Evolutionary conservation across 139 green algal genomes (phyloP), one percentile per base, ranked within the genome.

Genomic region (Mychonastes homosphaera): DNA sequence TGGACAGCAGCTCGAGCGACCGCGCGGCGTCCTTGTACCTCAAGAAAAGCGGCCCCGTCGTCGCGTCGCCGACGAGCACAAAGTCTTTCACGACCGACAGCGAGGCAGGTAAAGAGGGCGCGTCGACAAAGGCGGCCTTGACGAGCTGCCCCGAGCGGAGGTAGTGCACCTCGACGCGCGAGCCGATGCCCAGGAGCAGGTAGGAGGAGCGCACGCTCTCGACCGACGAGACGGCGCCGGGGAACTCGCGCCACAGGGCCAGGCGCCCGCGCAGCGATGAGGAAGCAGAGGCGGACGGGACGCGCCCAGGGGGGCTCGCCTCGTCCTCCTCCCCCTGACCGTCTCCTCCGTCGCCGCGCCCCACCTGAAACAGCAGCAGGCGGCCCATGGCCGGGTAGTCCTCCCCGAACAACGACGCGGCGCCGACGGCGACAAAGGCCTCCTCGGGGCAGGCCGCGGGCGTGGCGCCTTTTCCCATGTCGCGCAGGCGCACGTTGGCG

Each of bases 361-460:
- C 33, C 5, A 90, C 50, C 39, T 59, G n/a, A 58, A 87, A 90
- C 48, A 95, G 69, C 50, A 91, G 61, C 26, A 95, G 62, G 1
- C 88, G 66, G 12, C 88, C 88, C 27, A 75, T 66, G 53, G 73
- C 81, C 9, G 88, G 83, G 64, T 84, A 87, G 72, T 95, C 88
- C 70, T 95, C 88, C 0, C 88, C 88, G 59, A 63, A 61, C 6
- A 10, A 1, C 6, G 27, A 45, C 26, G 52, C 55, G 29, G 60
- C 72, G 34, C 71, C 71, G 26, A 79, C 67, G 21, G 71, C 67
- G 19, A 82, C 24, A 10, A 71, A 70, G 6, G 66, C 53, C 46
- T 67, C 15, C 43, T 16, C 49, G 43, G 36, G 39, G 26, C 28
- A 15, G 18, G 34, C 26, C 2, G n/a, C n/a, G n/a, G n/a, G n/a